Evolutionary conservation across 495 filamentous ascomycete genomes (phyloP).

Genomic region (Penicillium pulvis): DNA sequence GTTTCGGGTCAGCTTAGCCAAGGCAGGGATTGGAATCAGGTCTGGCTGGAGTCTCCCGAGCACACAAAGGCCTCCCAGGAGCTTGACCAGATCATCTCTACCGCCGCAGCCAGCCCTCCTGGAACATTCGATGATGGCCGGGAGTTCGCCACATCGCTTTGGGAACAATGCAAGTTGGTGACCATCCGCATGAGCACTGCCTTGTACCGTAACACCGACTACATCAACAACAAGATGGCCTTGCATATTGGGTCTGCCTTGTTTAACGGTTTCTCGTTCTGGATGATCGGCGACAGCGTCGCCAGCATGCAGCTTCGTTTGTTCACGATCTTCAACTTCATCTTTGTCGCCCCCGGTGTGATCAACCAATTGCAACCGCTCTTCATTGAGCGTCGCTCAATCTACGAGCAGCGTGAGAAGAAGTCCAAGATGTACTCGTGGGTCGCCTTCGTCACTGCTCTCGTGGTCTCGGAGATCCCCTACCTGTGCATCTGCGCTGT

Average conservation of each 20-base stretch:
- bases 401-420: constrained; percentile 56
- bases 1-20: constrained; percentile 51
- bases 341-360: constrained; percentile 52
- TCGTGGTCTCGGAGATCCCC: constrained; percentile 55
- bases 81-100: constrained; percentile 55
- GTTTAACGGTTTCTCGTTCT: constrained; percentile 48
- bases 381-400: constrained; percentile 53
- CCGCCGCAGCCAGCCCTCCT: constrained; percentile 35
- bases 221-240: constrained; percentile 64
- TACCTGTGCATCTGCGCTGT: constrained; percentile 53
- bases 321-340: constrained; percentile 54
- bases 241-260: constrained; percentile 39
- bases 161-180: constrained; percentile 58
- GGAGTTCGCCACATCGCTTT: constrained; percentile 61
- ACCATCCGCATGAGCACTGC: constrained; percentile 59
- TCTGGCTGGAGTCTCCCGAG: constrained; percentile 63
- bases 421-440: constrained; percentile 59
- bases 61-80: constrained; percentile 46
- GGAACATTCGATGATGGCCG: constrained; percentile 39
- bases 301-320: constrained; percentile 34
- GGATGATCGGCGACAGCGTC: constrained; percentile 36
- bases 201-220: constrained; percentile 63
- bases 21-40: constrained; percentile 60
- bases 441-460: constrained; percentile 52
- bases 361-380: constrained; percentile 55